phyloP scores from a whole-genome alignment of 768 basidiomycete species.

The Amylocystis lapponica region DNA sequence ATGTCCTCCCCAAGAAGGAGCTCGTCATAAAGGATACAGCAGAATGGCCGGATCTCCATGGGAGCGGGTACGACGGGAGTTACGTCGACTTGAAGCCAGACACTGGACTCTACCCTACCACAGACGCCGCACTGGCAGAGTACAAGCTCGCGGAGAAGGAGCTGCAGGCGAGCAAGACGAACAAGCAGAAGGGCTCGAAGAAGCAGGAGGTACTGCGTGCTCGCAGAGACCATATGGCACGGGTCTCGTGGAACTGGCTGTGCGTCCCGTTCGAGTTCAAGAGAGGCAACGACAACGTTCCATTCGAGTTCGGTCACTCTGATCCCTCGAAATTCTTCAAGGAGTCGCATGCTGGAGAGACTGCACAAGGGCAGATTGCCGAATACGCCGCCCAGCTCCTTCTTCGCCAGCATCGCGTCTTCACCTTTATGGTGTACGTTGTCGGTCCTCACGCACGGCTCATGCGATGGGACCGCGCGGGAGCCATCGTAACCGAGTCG shows the following conservation, averaged over 20 bases:
- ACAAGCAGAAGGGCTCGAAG: neutral
- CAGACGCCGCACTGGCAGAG: neutral
- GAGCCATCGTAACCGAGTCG: neutral
- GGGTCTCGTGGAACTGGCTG: neutral
- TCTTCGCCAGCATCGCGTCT: conserved; percentile 2
- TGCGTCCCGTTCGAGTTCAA: neutral
- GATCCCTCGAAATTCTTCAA: neutral
- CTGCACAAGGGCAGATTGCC: neutral
- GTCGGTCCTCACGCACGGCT: neutral
- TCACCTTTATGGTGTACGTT: conserved; percentile 1
- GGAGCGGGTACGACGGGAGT: neutral
- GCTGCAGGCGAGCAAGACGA: neutral
- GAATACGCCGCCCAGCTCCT: conserved; percentile 5
- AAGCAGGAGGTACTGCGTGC: neutral
- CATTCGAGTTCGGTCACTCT: neutral
- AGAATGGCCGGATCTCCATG: no score
- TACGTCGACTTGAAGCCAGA: neutral
- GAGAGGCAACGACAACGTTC: neutral
- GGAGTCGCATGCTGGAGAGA: neutral
- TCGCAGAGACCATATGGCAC: neutral
- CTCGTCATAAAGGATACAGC: neutral
- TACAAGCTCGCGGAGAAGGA: neutral
- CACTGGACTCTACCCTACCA: neutral
- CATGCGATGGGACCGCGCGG: conserved; percentile 3
- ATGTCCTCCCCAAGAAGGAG: neutral